Evolutionary conservation across 768 basidiomycete species (phyloP), one percentile per base, ranked within the genome.

Genomic region (Leccinum fibrillosum): DNA sequence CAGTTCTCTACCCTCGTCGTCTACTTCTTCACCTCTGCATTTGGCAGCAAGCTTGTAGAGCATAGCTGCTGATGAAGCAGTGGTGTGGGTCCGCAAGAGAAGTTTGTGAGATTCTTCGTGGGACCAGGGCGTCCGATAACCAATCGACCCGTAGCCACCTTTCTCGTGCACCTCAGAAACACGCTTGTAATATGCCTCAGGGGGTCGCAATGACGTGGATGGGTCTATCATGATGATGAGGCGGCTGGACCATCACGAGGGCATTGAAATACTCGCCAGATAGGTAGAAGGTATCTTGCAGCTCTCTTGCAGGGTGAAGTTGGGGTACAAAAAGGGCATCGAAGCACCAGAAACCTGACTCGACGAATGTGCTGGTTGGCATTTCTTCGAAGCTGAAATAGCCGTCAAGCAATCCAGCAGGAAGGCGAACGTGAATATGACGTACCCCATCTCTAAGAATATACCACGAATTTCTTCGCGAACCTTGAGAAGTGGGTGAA

Each of bases 311-410:
- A 7, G 97, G 97, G 77, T 99, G 97, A 72, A 98, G 96, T 69
- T 99, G 97, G 0, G 97, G 97, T 0, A 99, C 97, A 73, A 96
- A 99, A 63, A 99, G 81, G 2, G 95, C 86, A 73, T 99, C 97
- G 75, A 99, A 98, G 72, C 94, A 97, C 97, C 97, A 99, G 82
- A 98, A 99, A 35, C 90, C 91, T 21, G 94, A 96, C 75, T 99
- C 97, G 56, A 99, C 94, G 72, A 93, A 99, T 55, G 88, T 86
- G 52, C 86, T 86, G 9, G 97, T 98, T 13, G 95, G 94, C 97
- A 99, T 99, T 75, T 99, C 97, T 50, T 94, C 88, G 76, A 98
- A 99, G 10, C 96, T 98, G 63, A 15, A 15, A 49, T 28, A 54
- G 48, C 52, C 25, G 34, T 68, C 47, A 61, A 52, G n/a, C 2